phyloP scores from a whole-genome alignment of 1,139 yeast genomes.

The Pichia sp. region DNA sequence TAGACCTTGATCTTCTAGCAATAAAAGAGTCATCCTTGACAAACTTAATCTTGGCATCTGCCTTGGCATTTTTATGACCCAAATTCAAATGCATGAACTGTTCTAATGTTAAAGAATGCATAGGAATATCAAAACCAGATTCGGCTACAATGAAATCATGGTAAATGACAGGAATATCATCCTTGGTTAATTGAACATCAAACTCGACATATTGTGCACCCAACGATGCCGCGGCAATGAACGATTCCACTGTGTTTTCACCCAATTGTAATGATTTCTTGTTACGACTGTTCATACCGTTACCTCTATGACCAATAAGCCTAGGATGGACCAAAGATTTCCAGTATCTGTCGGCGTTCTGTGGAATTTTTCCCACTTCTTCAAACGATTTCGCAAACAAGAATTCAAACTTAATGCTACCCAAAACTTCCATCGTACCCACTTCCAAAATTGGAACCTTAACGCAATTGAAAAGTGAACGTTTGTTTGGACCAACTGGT shows the following conservation, averaged over 20 bases:
- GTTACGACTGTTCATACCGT: slow-evolving; percentile 74
- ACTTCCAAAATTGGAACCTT: slow-evolving; percentile 78
- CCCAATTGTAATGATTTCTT: slow-evolving; percentile 85
- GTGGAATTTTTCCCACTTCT: slow-evolving; percentile 66
- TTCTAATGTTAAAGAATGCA: slow-evolving; percentile 87
- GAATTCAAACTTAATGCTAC: slow-evolving; percentile 71
- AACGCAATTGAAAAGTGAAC: slow-evolving; percentile 62
- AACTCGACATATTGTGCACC: slow-evolving; percentile 94
- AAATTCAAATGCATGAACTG: slow-evolving; percentile 70
- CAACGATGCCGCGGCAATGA: slow-evolving; percentile 92
- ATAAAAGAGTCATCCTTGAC: slow-evolving; percentile 32
- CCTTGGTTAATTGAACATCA: slow-evolving; percentile 96
- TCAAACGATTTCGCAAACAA: slow-evolving; percentile 67
- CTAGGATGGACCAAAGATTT: slow-evolving; percentile 82
- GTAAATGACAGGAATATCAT: slow-evolving; percentile 84
- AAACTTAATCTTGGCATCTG: slow-evolving; percentile 20
- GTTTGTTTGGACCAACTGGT: slow-evolving; percentile 62
- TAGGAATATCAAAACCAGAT: slow-evolving; percentile 93
- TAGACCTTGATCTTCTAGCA: slow-evolving; percentile 23
- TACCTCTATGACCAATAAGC: slow-evolving; percentile 94
- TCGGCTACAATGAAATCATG: slow-evolving; percentile 96
- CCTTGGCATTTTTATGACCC: slow-evolving; percentile 25
- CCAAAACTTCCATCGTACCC: slow-evolving; percentile 68
- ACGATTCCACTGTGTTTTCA: slow-evolving; percentile 92
- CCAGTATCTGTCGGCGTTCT: slow-evolving; percentile 84